Evolutionary conservation across 1,139 yeast genomes (phyloP), one percentile per base, ranked within the genome.

Genomic region (Kluyveromyces marxianus): DNA sequence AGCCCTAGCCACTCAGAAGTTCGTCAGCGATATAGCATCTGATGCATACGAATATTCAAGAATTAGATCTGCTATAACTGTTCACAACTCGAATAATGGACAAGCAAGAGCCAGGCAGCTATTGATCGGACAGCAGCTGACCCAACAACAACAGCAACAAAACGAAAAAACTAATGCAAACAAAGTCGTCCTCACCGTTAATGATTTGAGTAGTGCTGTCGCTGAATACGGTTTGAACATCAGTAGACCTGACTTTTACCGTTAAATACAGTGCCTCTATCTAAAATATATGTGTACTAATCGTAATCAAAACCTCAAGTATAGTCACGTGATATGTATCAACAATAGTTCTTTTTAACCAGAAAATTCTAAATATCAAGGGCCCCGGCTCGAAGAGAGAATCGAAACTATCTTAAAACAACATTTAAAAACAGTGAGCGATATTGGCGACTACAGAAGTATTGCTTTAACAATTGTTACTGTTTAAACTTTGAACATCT

Each of bases 31-130:
- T 62, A 83, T 94, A 35, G 96, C 98, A 1, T 89, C 90, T 25
- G 97, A 94, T 64, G 97, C 98, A 0, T 92, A 88, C 63, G 98
- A 94, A 62, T 90, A 88, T 63, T 84, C 96, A 7, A 72, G 97
- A 50, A 92, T 94, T 55, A 75, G 97, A 50, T 86, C 90, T 26
- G 75, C 89, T 7, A 77, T 88, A 4, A 82, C 96, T 0, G 95
- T 87, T 25, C 83, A 87, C 57, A 82, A 83, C 56, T 81, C 95
- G 1, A 75, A 87, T 39, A 88, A 88, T 59, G 96, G 96, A 3
- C 95, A 87, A 61, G 84, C 82, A 0, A 71, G 96, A 55, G 95
- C 96, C 0, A 76, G 88, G 54, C 90, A 47, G 70, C 81, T 60
- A 71, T 79, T 62, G 88, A 83, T 54, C 81, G 89, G 50, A 1